A percentile compares a stretch with the other conserved stretches of the same genome.
Evolutionary conservation across 768 basidiomycete species (phyloP).

Genomic region (Cyathus striatus): DNA sequence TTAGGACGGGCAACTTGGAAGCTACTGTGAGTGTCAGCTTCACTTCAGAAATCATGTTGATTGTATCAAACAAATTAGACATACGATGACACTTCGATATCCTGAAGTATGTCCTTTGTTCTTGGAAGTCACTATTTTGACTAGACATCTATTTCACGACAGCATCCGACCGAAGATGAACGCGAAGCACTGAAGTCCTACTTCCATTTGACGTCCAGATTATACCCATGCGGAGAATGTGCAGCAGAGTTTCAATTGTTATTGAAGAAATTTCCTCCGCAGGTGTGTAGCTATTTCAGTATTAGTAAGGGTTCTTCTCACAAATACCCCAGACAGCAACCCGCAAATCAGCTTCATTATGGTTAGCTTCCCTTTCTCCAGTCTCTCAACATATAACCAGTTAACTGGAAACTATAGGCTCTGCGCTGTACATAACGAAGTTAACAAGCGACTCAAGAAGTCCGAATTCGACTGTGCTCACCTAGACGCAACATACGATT

Average conservation of each 20-base stretch:
- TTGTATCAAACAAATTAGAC: conserved; percentile 37
- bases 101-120: conserved; percentile 64
- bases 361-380: conserved; percentile 46
- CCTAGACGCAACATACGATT: conserved; percentile 87
- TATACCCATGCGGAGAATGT: conserved; percentile 97
- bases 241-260: conserved; percentile 84
- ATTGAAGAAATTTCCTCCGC: conserved; percentile 82
- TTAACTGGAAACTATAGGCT: too few relatives aligned
- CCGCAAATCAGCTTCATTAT: conserved; percentile 74
- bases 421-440: conserved; percentile 86
- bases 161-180: conserved; percentile 83
- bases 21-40: conserved; percentile 61
- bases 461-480: conserved; percentile 84
- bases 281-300: conserved; percentile 37
- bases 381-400: too few relatives aligned
- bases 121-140: background rate
- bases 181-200: conserved; percentile 78
- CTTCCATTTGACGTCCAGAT: conserved; percentile 77
- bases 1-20: conserved; percentile 91
- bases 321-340: conserved; percentile 64
- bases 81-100: conserved; percentile 89
- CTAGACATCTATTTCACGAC: background rate
- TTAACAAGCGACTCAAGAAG: conserved; percentile 82
- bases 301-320: background rate
- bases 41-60: conserved; percentile 4